Base-by-base conservation (phyloP, 805 yeast species). In the Suhomyces sp. region DNA sequence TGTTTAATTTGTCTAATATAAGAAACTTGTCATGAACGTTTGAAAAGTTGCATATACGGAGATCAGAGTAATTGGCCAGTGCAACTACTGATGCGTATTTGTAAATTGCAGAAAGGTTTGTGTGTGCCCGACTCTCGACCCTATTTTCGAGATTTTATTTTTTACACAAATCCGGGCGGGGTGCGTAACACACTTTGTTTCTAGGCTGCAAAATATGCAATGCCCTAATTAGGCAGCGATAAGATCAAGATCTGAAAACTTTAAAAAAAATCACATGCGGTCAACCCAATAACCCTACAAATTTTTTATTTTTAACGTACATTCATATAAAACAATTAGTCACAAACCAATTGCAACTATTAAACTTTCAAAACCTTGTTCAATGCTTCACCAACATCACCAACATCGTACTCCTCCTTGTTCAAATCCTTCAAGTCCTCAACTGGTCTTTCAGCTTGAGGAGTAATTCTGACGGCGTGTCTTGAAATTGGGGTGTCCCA, bases 401-500 rank as follows among this genome's bases (percentile, higher is more conserved):
- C 74, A 22, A 67, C 63, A 47, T 66, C 67, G 46, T 60, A 61
- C 46, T 70, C 73, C 48, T 70, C 74, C 54, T 65, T 67, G 60
- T 72, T 73, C 64, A 72, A 70, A 50, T 73, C 72, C 45, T 63
- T 60, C 54, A 73, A 65, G 54, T 69, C 67, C 17, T 61, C 71
- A n/a, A 70, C 72, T 2, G 74, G 75, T 58, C 74, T 61, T 53
- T 70, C 75, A 1, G 73, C 74, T 58, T 70, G 73, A 6, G 73
- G 73, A 52, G 73, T 69, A 27, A 71, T 61, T 51, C 75, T 62
- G 40, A 70, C 67, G 6, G 74, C 74, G 41, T 70, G 74, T 58
- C 76, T 64, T 19, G 63, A 57, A n/a, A 64, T 63, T 1, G 74
- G 73, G 6, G 68, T 60, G 49, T 67, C 70, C 71, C 71, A 70